These are phyloP conservation scores for Aureobasidium sp. DNA, from an alignment of 2,329 filamentous ascomycete genomes.

Conservation along the genomic window DNA sequence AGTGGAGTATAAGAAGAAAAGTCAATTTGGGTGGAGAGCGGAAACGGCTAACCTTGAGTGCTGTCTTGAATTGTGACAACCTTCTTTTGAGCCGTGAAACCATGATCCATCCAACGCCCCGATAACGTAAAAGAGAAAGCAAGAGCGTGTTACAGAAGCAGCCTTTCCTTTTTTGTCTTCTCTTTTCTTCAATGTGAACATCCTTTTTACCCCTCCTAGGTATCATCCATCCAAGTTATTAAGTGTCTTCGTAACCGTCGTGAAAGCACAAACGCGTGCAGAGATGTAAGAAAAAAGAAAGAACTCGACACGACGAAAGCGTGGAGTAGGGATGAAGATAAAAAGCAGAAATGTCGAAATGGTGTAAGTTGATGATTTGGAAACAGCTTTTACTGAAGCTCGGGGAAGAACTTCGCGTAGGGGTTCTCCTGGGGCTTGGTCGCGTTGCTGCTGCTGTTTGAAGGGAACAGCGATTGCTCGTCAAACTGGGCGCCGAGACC, in stretches of 20 bases:
- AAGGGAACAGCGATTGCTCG: conserved; percentile 3
- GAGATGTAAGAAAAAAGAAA: background rate
- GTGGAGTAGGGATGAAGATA: conserved; percentile 4
- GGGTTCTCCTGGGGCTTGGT: conserved; percentile 1
- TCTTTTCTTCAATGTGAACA: conserved; percentile 4
- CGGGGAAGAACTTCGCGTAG: conserved; percentile 11
- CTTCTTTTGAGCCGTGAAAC: background rate
- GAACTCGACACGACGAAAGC: conserved; percentile 10
- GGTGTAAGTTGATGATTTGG: background rate
- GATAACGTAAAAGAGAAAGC: background rate
- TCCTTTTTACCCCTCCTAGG: background rate
- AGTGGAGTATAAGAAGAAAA: conserved; percentile 5
- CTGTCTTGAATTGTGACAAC: background rate
- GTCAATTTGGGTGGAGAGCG: conserved; percentile 10
- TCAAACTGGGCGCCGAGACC: conserved; percentile 11
- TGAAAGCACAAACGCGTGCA: conserved; percentile 9
- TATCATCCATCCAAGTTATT: conserved; percentile 7
- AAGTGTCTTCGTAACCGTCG: background rate
- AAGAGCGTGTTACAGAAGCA: conserved; percentile 1
- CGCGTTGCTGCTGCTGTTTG: background rate
- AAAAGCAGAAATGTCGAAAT: background rate
- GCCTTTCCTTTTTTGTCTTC: conserved; percentile 8
- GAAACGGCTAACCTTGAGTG: conserved; percentile 7
- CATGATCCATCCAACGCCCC: conserved; percentile 7
- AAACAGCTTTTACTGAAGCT: background rate